These are phyloP conservation scores for Aureobasidium mangrovei DNA, from an alignment of 2,329 filamentous ascomycete species.

Conservation along the genomic window DNA sequence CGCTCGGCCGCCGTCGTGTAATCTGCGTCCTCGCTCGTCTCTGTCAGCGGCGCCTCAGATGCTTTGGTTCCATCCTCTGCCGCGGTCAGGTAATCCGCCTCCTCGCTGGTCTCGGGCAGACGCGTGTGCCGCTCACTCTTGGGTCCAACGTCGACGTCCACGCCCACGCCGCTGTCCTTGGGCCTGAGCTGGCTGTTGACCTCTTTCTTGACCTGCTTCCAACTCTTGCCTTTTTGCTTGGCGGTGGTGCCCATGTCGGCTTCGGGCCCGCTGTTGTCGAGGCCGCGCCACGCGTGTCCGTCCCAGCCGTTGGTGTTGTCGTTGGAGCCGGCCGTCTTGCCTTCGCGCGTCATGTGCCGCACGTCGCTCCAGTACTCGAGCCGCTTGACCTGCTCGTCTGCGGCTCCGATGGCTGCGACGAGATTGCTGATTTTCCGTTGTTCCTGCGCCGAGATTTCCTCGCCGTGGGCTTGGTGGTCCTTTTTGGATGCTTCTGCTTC, in stretches of 20 bases:
- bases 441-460: slow-evolving; percentile 39
- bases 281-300: slow-evolving; percentile 28
- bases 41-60: too few species aligned
- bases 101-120: too few species aligned
- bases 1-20: too few species aligned
- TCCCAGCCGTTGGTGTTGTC: slow-evolving; percentile 28
- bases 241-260: slow-evolving; percentile 15
- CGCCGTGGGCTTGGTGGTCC: slow-evolving; percentile 31
- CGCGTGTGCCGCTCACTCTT: too few species aligned
- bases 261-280: slow-evolving; percentile 29
- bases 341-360: slow-evolving; percentile 34
- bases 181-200: background rate
- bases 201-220: slow-evolving; percentile 10
- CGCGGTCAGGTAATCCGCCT: too few species aligned
- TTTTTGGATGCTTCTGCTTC: slow-evolving; percentile 43
- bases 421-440: slow-evolving; percentile 56
- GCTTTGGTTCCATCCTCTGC: too few species aligned
- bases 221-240: slow-evolving; percentile 20
- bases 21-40: too few species aligned
- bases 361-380: slow-evolving; percentile 82
- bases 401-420: slow-evolving; percentile 63
- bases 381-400: slow-evolving; percentile 69
- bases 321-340: slow-evolving; percentile 27
- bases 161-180: background rate
- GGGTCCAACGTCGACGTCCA: too few species aligned